Evolutionary conservation across 2,329 filamentous ascomycete species (phyloP).

Genomic region (Corinectria fuckeliana): DNA sequence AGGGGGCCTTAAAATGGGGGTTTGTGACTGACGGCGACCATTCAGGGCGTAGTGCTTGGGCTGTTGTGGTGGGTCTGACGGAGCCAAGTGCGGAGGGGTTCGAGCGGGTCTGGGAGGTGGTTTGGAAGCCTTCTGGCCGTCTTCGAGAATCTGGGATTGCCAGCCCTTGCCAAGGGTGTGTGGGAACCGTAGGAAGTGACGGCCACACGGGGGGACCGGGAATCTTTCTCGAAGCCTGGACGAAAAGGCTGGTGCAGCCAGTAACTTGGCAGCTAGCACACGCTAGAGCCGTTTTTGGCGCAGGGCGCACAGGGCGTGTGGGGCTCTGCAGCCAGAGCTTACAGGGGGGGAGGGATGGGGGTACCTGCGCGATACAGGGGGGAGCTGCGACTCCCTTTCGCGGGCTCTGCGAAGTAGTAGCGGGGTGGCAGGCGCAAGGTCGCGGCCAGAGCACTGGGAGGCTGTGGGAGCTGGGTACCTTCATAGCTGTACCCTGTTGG

Average conservation of each 20-base stretch:
- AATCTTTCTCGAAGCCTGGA: slow-evolving; percentile 38
- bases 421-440: slow-evolving; percentile 13
- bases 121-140: slow-evolving; percentile 37
- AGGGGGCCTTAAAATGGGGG: slow-evolving; percentile 8
- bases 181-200: slow-evolving; percentile 20
- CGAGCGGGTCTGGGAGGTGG: slow-evolving; percentile 25
- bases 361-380: slow-evolving; percentile 10
- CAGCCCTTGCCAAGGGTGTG: slow-evolving; percentile 28
- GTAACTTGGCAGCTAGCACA: background rate
- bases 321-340: slow-evolving; percentile 2
- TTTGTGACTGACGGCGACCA: slow-evolving; percentile 1
- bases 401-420: background rate
- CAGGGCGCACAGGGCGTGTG: slow-evolving; percentile 6
- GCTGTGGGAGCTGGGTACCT: background rate
- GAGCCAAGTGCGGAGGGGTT: slow-evolving; percentile 12
- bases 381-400: background rate
- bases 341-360: slow-evolving; percentile 1
- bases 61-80: background rate
- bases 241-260: slow-evolving; percentile 25
- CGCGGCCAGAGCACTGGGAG: slow-evolving; percentile 3
- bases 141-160: slow-evolving; percentile 39
- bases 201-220: slow-evolving; percentile 29
- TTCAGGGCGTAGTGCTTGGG: background rate
- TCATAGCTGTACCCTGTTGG: slow-evolving; percentile 6
- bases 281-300: slow-evolving; percentile 6